Evolutionary conservation across 768 basidiomycete species (phyloP), one percentile per base, ranked within the genome.

Genomic region (Agrocybe praecox): DNA sequence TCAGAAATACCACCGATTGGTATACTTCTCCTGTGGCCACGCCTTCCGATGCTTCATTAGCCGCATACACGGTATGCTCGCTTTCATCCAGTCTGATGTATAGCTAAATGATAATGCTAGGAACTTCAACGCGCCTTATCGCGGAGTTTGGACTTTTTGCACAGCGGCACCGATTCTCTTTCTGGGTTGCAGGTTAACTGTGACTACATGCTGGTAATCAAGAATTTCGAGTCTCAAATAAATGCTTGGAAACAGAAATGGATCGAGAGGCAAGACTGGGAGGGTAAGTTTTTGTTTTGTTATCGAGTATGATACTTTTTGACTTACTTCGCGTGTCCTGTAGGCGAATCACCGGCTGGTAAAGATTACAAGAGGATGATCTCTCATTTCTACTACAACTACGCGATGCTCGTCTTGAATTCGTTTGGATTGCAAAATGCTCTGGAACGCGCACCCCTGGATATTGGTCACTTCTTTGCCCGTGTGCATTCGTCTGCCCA

Each of bases 341-440:
- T 53, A 78, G 78, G 59, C 18, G 65, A 71, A 62, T 29, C 67
- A 0, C 22, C 63, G 12, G 52, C 58, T 1, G 57, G 66, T 24
- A 54, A 60, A 1, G 70, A 80, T 53, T 87, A 87, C 74, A 78
- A 79, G 55, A 67, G 68, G 43, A 71, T 80, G 49, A 83, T 84
- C 42, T 79, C 82, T 23, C 76, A 83, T 61, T 96, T 94, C 67
- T 94, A 93, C 69, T 90, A 83, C 74, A 83, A 92, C 68, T 96
- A 96, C 65, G 85, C 88, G 22, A 84, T 85, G 74, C 83, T 99
- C 50, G 92, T 97, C 34, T 76, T 98, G 56, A 95, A 97, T 68
- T 96, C 96, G 1, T 99, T 99, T 64, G 96, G 96, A 11, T 80
- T 99, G 43, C 96, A 99, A 71, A 92, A 96, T 66, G 94, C 96